Base-by-base conservation (phyloP, 2,329 filamentous ascomycete species). In the Metarhizium rileyi region DNA sequence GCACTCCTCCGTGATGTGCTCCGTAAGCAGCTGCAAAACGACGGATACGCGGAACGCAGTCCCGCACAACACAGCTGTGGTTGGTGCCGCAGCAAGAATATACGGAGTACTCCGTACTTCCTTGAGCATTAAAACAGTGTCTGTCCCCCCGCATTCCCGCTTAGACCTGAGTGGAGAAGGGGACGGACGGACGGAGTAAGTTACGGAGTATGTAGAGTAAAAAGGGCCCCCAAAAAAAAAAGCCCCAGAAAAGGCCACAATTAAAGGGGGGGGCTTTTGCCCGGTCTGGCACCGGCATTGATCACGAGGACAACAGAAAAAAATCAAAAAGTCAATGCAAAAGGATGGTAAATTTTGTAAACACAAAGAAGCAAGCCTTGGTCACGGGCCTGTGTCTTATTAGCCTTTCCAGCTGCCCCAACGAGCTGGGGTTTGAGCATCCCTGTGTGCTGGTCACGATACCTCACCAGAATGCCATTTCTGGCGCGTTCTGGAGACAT, bases 231-330 rank as follows among this genome's bases (percentile, higher is more conserved):
- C n/a, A n/a, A n/a, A n/a, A n/a, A 42, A 25, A 42, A 18, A 20
- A n/a, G 35, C 5, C n/a, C 18, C 7, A 25, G 25, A 28, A 3
- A 18, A 14, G 7, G 25, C n/a, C 20, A 25, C 35, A 10, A 10
- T 10, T 18, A 16, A 48, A 18, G 8, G 40, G 41, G 43, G 47
- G 30, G n/a, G 12, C 28, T n/a, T 25, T 23, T 20, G 30, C 14
- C 28, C 18, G 23, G 22, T 38, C 36, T 47, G 44, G 38, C 40
- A 23, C 36, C 44, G 36, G 44, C n/a, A 47, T 26, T 16, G 44
- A 58, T 61, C 59, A 61, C 57, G 60, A 60, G 58, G 58, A 59
- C 58, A 48, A 53, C 56, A 58, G 52, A 56, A 53, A 56, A 50
- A 49, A 40, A 44, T n/a, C n/a, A 47, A 20, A 40, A 47, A 28